Base-by-base conservation (phyloP, 306 rosid genomes). In the Quercus aquifolioides region DNA sequence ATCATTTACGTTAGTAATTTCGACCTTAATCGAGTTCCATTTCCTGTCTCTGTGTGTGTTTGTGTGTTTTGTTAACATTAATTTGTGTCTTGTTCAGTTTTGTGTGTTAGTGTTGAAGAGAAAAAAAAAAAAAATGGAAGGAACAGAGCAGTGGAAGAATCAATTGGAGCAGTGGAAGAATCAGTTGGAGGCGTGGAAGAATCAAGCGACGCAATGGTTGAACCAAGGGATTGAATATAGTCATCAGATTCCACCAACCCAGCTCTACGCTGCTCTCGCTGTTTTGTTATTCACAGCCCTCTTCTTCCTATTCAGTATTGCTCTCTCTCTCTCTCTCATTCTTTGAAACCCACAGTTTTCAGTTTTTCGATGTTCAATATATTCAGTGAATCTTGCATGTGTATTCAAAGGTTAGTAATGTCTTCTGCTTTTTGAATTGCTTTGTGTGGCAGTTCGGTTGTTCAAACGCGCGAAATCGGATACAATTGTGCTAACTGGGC, bases 401-500 rank as follows among this genome's bases (percentile, higher is more conserved):
- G 18, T 2, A 1, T 11, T 23, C 25, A 11, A 12, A 73, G 5
- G 8, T 73, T n/a, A 17, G 2, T 52, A 17, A 49, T 49, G 31
- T 25, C 60, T 78, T 13, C 5, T 14, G 38, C 56, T 76, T 11
- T 46, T 21, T 71, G 4, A 20, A 38, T 38, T 38, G 43, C 30
- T 79, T 73, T 77, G 4, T 52, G 49, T 49, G 81, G 85, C 80
- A 94, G 98, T 90, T 55, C 85, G 91, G 75, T 77, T 94, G 80
- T 88, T 94, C 31, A 94, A 83, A 79, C 90, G 92, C 55, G 74
- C 84, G 1, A 94, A 88, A 84, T 86, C 90, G 28, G 85, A 88
- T 78, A 92, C 97, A 38, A 76, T 94, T 79, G 89, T 94, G 19
- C 85, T 94, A 68, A 89, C 89, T 15, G 97, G 98, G 70, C 95